phyloP scores from a whole-genome alignment of 1,284 basidiomycete species.

The Coniferiporia sulphurascens region DNA sequence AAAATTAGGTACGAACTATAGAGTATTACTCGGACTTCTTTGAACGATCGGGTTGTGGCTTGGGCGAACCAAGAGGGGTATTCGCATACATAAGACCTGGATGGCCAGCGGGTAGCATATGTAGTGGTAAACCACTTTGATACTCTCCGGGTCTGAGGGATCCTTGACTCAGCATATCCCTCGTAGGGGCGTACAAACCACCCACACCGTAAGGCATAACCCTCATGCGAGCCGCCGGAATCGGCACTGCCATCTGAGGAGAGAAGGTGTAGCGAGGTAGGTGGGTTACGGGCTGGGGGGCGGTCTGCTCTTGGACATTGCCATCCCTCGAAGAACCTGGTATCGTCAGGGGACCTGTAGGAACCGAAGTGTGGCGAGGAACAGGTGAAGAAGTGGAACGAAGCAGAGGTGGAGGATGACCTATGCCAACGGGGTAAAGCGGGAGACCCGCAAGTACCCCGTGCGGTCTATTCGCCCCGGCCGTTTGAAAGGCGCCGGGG shows the following conservation, averaged over 20 bases:
- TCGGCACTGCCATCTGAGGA: background rate
- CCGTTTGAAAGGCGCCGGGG: slow-evolving; percentile 1
- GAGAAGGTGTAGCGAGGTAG: background rate
- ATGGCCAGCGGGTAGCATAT: background rate
- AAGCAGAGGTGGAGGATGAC: background rate
- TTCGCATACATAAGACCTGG: background rate
- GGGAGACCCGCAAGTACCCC: slow-evolving; percentile 6
- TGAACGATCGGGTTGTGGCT: background rate
- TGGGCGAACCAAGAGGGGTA: background rate
- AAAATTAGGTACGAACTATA: background rate
- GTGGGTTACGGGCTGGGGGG: background rate
- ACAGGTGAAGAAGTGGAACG: background rate
- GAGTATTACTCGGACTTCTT: background rate
- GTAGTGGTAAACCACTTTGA: background rate
- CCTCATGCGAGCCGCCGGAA: background rate
- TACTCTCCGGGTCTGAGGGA: background rate
- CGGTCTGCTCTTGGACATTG: background rate
- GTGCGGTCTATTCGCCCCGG: background rate
- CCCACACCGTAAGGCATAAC: background rate
- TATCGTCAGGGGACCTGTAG: background rate
- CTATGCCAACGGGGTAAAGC: background rate
- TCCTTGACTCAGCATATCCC: background rate
- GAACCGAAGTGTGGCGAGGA: background rate
- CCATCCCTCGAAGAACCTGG: background rate
- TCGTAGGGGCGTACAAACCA: background rate